phyloP scores from a whole-genome alignment of 2,329 filamentous ascomycete genomes.

The Capronia epimyces region DNA sequence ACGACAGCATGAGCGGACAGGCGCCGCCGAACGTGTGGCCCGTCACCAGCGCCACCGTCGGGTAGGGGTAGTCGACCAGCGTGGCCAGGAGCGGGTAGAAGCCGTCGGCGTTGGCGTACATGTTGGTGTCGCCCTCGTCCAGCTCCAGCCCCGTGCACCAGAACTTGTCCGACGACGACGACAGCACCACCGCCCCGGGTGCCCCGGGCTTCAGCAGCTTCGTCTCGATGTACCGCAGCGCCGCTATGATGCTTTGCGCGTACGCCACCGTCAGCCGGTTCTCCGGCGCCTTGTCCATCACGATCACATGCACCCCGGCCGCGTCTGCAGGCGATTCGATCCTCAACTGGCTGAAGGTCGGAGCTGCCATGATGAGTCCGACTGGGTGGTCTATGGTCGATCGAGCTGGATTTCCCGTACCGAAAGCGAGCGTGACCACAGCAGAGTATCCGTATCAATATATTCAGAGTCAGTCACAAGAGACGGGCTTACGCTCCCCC shows the following conservation, averaged over 20 bases:
- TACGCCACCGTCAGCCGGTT: slow-evolving; percentile 49
- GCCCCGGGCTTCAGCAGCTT: slow-evolving; percentile 42
- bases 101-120: slow-evolving; percentile 52
- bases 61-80: slow-evolving; percentile 47
- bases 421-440: too few species aligned
- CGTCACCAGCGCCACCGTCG: slow-evolving; percentile 45
- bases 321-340: slow-evolving; percentile 23
- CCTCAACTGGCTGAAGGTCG: slow-evolving; percentile 24
- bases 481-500: too few species aligned
- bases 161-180: slow-evolving; percentile 42
- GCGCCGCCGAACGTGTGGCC: slow-evolving; percentile 49
- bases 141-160: slow-evolving; percentile 49
- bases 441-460: too few species aligned
- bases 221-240: slow-evolving; percentile 45
- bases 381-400: too few species aligned
- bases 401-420: too few species aligned
- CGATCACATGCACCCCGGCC: slow-evolving; percentile 47
- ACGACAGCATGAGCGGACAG: slow-evolving; percentile 44
- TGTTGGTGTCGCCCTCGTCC: slow-evolving; percentile 45
- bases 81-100: slow-evolving; percentile 52
- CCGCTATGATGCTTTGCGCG: slow-evolving; percentile 50
- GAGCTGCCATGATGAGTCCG: slow-evolving; percentile 3
- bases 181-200: slow-evolving; percentile 51
- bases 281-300: slow-evolving; percentile 51
- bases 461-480: too few species aligned